phyloP scores from a whole-genome alignment of 2,329 filamentous ascomycete species.

The Juglanconis juglandina region DNA sequence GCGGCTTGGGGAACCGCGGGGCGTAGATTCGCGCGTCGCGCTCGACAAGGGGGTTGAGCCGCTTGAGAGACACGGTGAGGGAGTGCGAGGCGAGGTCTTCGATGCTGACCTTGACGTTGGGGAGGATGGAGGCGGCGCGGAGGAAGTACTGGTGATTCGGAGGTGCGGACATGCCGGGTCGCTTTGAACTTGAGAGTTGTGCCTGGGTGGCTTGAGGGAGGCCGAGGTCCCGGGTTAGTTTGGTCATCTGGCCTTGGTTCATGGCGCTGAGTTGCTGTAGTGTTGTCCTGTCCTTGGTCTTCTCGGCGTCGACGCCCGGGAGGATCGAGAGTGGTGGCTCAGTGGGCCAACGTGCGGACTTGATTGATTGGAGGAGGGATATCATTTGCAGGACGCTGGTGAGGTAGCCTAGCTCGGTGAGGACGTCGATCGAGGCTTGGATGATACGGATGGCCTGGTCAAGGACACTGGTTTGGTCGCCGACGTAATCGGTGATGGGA shows the following conservation, averaged over 20 bases:
- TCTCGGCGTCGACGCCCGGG: conserved; percentile 60
- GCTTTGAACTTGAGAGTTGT: too few relatives aligned
- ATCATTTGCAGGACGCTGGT: conserved; percentile 80
- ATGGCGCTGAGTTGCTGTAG: conserved; percentile 42
- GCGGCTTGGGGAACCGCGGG: conserved; percentile 87
- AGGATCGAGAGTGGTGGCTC: conserved; percentile 78
- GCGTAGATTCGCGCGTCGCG: conserved; percentile 76
- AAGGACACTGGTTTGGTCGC: conserved; percentile 83
- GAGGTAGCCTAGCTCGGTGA: conserved; percentile 82
- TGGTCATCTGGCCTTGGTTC: conserved; percentile 32
- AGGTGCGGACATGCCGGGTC: too few relatives aligned
- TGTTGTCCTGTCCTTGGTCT: conserved; percentile 32
- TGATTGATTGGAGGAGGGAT: conserved; percentile 82
- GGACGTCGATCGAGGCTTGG: conserved; percentile 89
- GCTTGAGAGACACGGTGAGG: conserved; percentile 60
- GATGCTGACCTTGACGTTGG: conserved; percentile 63
- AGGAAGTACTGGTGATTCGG: conserved; percentile 37
- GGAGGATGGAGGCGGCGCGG: conserved; percentile 64
- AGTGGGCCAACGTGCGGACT: conserved; percentile 85
- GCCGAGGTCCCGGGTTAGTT: conserved; percentile 48
- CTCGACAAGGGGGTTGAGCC: conserved; percentile 64
- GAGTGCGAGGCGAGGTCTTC: conserved; percentile 59
- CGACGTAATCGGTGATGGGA: conserved; percentile 95
- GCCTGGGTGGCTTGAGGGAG: conserved; percentile 41
- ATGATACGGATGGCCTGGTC: conserved; percentile 97